Evolutionary conservation across 192 early-diverging fungal species (phyloP).

Genomic region (Coemansia sp.): DNA sequence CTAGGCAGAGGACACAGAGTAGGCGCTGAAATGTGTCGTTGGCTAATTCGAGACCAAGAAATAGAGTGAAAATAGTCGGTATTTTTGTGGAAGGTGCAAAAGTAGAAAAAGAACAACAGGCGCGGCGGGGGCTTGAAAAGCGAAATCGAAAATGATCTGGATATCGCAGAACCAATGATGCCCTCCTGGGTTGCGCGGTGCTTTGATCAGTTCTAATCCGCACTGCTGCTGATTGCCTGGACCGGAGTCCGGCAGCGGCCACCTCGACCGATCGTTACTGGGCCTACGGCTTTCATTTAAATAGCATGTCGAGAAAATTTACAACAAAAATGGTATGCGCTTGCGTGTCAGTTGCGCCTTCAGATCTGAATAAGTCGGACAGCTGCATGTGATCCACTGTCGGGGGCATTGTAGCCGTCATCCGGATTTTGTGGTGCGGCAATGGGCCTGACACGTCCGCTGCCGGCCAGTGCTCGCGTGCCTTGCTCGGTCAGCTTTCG

Average conservation of each 20-base stretch:
- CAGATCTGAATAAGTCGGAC: slow-evolving; percentile 16
- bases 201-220: too few species aligned
- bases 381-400: slow-evolving; percentile 12
- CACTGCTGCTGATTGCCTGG: too few species aligned
- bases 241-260: too few species aligned
- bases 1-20: background rate
- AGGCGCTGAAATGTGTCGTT: background rate
- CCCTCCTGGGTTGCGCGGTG: too few species aligned
- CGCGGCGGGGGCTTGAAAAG: too few species aligned
- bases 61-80: background rate
- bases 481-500: slow-evolving; percentile 1
- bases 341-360: background rate
- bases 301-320: background rate
- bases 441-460: background rate
- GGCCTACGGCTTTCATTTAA: too few species aligned
- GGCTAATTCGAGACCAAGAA: background rate
- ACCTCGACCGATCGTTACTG: too few species aligned
- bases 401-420: background rate
- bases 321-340: background rate
- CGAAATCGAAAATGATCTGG: too few species aligned
- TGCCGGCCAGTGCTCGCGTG: background rate
- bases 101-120: background rate
- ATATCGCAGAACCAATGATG: too few species aligned
- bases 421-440: background rate
- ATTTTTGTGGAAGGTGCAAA: background rate